These are phyloP conservation scores for Avena insularis DNA, from an alignment of 176 grass and related monocot genomes.

Conservation along the genomic window DNA sequence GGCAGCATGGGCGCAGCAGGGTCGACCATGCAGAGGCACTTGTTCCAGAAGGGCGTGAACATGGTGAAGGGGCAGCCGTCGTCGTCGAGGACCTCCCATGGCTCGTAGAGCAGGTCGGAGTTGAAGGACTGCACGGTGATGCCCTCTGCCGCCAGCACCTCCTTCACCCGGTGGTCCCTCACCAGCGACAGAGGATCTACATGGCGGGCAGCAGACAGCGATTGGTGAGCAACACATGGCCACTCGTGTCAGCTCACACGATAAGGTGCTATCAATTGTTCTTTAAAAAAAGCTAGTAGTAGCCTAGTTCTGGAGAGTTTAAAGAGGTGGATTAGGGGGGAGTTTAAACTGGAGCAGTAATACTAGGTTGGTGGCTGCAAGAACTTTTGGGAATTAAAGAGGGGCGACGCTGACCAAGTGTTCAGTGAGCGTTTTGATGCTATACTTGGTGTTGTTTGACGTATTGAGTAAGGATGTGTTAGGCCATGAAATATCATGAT, in stretches of 20 bases:
- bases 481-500: slow-evolving; percentile 38
- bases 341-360: slow-evolving; percentile 20
- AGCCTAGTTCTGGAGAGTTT: slow-evolving; percentile 2
- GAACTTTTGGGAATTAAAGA: slow-evolving; percentile 57
- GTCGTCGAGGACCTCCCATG: slow-evolving; percentile 95
- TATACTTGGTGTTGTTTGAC: slow-evolving; percentile 37
- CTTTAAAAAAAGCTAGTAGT: background rate
- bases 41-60: slow-evolving; percentile 95
- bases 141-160: slow-evolving; percentile 70
- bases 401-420: slow-evolving; percentile 38
- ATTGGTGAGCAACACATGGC: slow-evolving; percentile 49
- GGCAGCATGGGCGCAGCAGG: slow-evolving; percentile 83
- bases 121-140: slow-evolving; percentile 90
- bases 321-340: background rate
- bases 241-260: slow-evolving; percentile 41
- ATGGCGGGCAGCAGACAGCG: slow-evolving; percentile 46
- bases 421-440: slow-evolving; percentile 37
- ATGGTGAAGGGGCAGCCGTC: slow-evolving; percentile 81
- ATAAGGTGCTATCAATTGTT: slow-evolving; percentile 24
- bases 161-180: slow-evolving; percentile 84
- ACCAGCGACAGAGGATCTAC: slow-evolving; percentile 93
- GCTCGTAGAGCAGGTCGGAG: slow-evolving; percentile 94
- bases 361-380: slow-evolving; percentile 32
- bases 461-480: slow-evolving; percentile 25
- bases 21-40: slow-evolving; percentile 88